Evolutionary conservation across 192 early-diverging fungal species (phyloP).

Genomic region (Linderina pennispora): DNA sequence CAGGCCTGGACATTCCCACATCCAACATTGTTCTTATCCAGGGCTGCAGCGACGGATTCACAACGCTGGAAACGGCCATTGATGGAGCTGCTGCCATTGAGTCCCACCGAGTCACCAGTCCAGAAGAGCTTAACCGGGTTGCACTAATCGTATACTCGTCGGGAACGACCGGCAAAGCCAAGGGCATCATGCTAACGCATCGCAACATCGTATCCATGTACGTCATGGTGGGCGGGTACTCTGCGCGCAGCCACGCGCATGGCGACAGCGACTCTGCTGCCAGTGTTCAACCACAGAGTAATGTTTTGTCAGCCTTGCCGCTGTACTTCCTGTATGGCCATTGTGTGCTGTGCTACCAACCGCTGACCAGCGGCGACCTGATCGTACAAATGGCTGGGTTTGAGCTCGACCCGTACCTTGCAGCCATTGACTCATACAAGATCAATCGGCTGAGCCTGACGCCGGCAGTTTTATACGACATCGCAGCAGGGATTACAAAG

Average conservation of each 20-base stretch:
- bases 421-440: conserved; percentile 13
- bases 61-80: not conserved
- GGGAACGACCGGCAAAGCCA: conserved; percentile 30
- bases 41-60: not conserved
- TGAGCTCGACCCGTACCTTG: conserved; percentile 5
- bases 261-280: not conserved
- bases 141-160: conserved; percentile 33
- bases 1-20: not conserved
- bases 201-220: conserved; percentile 22
- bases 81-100: not conserved
- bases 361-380: conserved; percentile 14
- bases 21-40: not conserved
- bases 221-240: conserved; percentile 8
- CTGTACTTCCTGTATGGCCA: conserved; percentile 28
- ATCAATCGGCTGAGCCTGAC: conserved; percentile 10
- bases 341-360: conserved; percentile 26
- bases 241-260: not conserved
- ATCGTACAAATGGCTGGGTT: conserved; percentile 16
- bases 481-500: conserved; percentile 5
- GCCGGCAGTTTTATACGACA: conserved; percentile 7
- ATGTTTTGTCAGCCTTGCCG: conserved; percentile 11
- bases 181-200: conserved; percentile 35
- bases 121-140: conserved; percentile 2
- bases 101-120: no score
- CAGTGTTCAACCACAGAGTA: not conserved